A percentile compares a stretch with the other conserved stretches of the same genome.
These are phyloP conservation scores for Diutina catenulata DNA, from an alignment of 1,139 yeast genomes.

Conservation along the genomic window DNA sequence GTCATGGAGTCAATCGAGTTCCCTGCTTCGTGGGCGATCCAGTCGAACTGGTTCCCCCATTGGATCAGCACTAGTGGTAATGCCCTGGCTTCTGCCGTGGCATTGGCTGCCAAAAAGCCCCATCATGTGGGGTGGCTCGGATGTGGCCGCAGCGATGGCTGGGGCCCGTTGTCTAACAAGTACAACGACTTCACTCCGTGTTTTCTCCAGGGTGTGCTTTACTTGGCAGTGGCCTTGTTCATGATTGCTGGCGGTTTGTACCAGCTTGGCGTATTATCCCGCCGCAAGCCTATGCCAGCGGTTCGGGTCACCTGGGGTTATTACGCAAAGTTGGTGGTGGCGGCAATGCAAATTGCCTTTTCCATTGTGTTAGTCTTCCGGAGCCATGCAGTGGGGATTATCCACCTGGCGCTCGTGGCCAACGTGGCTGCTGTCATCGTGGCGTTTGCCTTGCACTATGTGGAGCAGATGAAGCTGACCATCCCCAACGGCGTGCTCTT, in stretches of 20 bases:
- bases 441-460: conserved; percentile 48
- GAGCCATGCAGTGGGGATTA: conserved; percentile 31
- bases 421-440: conserved; percentile 27
- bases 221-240: conserved; percentile 38
- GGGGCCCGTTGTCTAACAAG: conserved; percentile 53
- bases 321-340: conserved; percentile 30
- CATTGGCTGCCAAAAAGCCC: background rate
- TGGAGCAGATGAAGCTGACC: conserved; percentile 56
- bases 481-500: conserved; percentile 63
- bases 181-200: conserved; percentile 74
- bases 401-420: conserved; percentile 27
- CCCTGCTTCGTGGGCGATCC: background rate
- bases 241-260: conserved; percentile 42
- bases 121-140: background rate
- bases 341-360: conserved; percentile 27
- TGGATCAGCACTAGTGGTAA: background rate
- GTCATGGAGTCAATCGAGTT: background rate
- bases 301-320: conserved; percentile 33
- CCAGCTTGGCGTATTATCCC: conserved; percentile 28
- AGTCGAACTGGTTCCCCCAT: background rate
- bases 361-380: conserved; percentile 17
- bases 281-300: conserved; percentile 17
- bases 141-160: conserved; percentile 37
- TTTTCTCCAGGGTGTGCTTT: conserved; percentile 60
- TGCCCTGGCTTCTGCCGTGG: background rate